Base-by-base conservation (phyloP, 805 yeast species). In the Sugiyamaella qingdaonensis region DNA sequence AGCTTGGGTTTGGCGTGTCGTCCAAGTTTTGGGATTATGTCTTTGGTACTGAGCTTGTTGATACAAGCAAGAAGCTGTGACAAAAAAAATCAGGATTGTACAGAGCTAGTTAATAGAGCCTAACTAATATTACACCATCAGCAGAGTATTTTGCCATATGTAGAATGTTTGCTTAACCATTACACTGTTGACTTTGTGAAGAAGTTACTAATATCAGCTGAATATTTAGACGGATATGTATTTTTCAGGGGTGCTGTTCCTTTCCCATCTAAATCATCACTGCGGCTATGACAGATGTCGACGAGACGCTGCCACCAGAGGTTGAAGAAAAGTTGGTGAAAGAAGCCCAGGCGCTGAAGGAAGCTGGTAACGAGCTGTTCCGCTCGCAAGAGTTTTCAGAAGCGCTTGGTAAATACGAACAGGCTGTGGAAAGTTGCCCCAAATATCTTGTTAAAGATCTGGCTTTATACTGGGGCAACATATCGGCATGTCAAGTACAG, bases 1-100 rank as follows among this genome's bases (percentile, higher is more conserved):
- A 95, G 71, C 74, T 91, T 62, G 99, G 98, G 1, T 94, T 91
- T 62, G 99, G 99, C 61, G 98, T 94, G 58, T 89, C 98, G 31
- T 80, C 90, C 57, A 83, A 81, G 72, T 88, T 88, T 72, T 94
- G 99, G 99, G 99, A 94, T 70, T 78, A 73, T 27, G 88, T 94
- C 10, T 94, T 94, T 68, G 88, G 86, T 54, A 92, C 98, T 39
- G 85, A 82, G 59, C 75, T 89, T 63, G 77, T 79, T 44, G 73
- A 60, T 46, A 58, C 61, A 35, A 34, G 51, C 42, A 56, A 53
- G 43, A 51, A 45, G 47, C 32, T 46, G n/a, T 55, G 51, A 42
- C 37, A 4, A 9, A 9, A 34, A 32, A 34, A 34, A 4, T 34
- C 16, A 34, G 4, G 29, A 7, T 3, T 24, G 29, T 24, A 24